phyloP scores from a whole-genome alignment of 1,284 basidiomycete species.

The Tylopilus orsonianus region DNA sequence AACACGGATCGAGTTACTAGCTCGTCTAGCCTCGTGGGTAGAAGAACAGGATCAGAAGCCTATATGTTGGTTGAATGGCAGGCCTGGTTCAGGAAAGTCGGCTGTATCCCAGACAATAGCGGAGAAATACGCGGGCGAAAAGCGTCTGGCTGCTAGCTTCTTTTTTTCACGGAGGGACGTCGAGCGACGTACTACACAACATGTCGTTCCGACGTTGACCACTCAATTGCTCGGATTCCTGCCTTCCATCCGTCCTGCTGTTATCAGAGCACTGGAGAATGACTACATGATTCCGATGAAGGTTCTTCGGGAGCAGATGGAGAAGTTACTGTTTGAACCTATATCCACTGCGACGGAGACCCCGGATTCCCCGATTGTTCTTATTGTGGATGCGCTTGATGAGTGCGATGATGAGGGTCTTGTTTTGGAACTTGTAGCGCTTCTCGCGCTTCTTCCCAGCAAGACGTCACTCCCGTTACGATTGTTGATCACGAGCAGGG shows the following conservation, averaged over 20 bases:
- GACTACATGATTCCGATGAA: slow-evolving; percentile 23
- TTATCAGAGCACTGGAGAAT: slow-evolving; percentile 12
- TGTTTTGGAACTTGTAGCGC: slow-evolving; percentile 12
- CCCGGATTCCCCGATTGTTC: slow-evolving; percentile 1
- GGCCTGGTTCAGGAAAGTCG: slow-evolving; percentile 18
- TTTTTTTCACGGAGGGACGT: slow-evolving; percentile 21
- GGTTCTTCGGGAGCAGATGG: slow-evolving; percentile 24
- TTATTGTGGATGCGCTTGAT: slow-evolving; percentile 26
- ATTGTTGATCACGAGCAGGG: slow-evolving; percentile 17
- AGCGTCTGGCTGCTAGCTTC: slow-evolving; percentile 19
- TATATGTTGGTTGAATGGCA: slow-evolving; percentile 17
- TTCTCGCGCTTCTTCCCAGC: not conserved
- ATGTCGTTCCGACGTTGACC: slow-evolving; percentile 17
- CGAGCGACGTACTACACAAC: slow-evolving; percentile 10
- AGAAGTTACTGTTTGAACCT: slow-evolving; percentile 15
- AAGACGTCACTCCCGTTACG: not conserved
- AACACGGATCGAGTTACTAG: slow-evolving; percentile 15
- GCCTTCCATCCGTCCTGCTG: slow-evolving; percentile 4
- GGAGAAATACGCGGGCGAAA: slow-evolving; percentile 7
- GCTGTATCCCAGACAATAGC: slow-evolving; percentile 17
- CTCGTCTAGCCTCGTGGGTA: slow-evolving; percentile 5
- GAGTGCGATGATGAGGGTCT: slow-evolving; percentile 22
- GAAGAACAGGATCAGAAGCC: not conserved
- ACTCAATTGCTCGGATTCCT: slow-evolving; percentile 13
- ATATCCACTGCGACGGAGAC: slow-evolving; percentile 6